A percentile compares a stretch with the other conserved stretches of the same genome.
These are phyloP conservation scores for Bertia moriformis DNA, from an alignment of 2,329 filamentous ascomycete genomes.

Conservation along the genomic window DNA sequence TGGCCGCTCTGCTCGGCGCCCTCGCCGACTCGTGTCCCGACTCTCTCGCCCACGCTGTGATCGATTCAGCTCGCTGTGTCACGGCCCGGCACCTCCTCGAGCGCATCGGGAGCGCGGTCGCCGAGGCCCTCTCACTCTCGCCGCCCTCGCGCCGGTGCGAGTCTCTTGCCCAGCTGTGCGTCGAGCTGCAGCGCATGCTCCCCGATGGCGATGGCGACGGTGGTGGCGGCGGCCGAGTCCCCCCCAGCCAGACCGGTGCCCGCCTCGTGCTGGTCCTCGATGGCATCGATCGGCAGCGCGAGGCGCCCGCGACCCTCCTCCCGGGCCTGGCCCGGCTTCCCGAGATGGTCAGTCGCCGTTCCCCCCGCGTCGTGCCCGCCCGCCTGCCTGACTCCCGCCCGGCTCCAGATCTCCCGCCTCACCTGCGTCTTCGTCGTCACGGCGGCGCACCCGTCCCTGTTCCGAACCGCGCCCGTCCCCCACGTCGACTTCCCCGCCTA, in stretches of 20 bases:
- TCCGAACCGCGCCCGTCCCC: constrained; percentile 57
- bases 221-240: constrained; percentile 7
- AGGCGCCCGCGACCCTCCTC: constrained; percentile 64
- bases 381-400: too few species aligned
- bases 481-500: constrained; percentile 78
- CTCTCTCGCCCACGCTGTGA: constrained; percentile 37
- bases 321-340: constrained; percentile 69
- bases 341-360: constrained; percentile 54
- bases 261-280: constrained; percentile 78
- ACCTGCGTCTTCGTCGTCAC: constrained; percentile 66
- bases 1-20: constrained; percentile 41
- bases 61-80: constrained; percentile 64
- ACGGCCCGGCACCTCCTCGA: constrained; percentile 67
- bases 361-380: constrained; percentile 1
- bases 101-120: constrained; percentile 45
- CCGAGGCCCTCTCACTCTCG: constrained; percentile 30
- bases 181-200: constrained; percentile 55
- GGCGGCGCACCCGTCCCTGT: constrained; percentile 51
- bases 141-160: constrained; percentile 55
- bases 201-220: constrained; percentile 17
- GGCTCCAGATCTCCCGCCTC: constrained; percentile 57
- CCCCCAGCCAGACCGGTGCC: constrained; percentile 16
- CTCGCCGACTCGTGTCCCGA: constrained; percentile 28
- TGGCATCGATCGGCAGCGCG: constrained; percentile 70
- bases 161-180: constrained; percentile 61